Base-by-base conservation (phyloP, 2,329 filamentous ascomycete genomes). In the Intubia oerlemansii region DNA sequence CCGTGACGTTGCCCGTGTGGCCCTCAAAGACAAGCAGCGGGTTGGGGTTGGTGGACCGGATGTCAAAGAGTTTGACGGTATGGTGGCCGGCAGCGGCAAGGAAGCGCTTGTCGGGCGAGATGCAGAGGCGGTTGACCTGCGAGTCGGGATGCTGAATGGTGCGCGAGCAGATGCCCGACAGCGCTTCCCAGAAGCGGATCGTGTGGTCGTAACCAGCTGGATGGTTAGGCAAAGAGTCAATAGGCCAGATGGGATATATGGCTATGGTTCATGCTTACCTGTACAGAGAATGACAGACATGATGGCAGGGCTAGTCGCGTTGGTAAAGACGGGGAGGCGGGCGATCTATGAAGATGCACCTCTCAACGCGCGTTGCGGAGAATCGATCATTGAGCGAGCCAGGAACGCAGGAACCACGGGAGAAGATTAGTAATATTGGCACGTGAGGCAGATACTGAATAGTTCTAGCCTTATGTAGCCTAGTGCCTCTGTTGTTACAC, bases 71-170 rank as follows among this genome's bases (percentile, higher is more conserved):
- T 55, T 95, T 95, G 46, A 98, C 81, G 29, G 78, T 82, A 50
- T 85, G 66, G 47, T 74, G 65, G 41, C 66, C 64, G 7, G 66
- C 65, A n/a, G 80, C 84, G 19, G 84, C 85, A 31, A 95, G 74
- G 51, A 77, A 93, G 37, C 85, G 78, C 54, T 98, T 98, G 57
- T 98, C 88, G 37, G 88, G 88, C 10, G 88, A 93, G 45, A 98
- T 98, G 52, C 85, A 95, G 27, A 98, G 73, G 24, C 88, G 79
- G 53, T 98, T 98, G 41, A 98, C 88, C 52, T 98, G 88, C 8
- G 85, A 95, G 52, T 98, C 88, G 3, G 88, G 81, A 46, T 98
- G 85, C 42, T 93, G 88, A 41, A 98, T 95, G 14, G 88, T 98
- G 39, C 88, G 79, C 24, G 82, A 93, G 56, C 88, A 98, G 43